phyloP scores from a whole-genome alignment of 1,284 basidiomycete genomes.

The Lignosus rhinocerotis region DNA sequence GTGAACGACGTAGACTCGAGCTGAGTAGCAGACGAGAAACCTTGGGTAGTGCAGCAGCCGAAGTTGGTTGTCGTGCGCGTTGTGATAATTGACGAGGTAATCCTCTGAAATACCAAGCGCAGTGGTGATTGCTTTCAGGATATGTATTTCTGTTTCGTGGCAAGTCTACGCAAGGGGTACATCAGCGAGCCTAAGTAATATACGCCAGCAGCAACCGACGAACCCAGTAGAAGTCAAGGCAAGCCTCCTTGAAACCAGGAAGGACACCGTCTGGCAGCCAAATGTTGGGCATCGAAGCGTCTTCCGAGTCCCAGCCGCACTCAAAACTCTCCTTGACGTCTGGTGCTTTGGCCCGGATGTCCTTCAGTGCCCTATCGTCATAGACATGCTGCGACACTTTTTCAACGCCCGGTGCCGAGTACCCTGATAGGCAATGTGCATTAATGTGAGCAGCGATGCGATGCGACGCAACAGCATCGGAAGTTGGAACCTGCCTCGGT shows the following conservation, averaged over 20 bases:
- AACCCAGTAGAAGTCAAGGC: constrained; percentile 56
- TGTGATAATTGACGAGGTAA: constrained; percentile 47
- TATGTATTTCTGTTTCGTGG: constrained; percentile 43
- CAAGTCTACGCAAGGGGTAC: constrained; percentile 30
- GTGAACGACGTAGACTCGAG: too few relatives aligned
- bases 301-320: constrained; percentile 45
- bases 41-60: constrained; percentile 60
- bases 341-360: constrained; percentile 38
- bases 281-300: constrained; percentile 51
- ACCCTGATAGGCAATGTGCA: constrained; percentile 36
- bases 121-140: constrained; percentile 53
- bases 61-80: constrained; percentile 54
- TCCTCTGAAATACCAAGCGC: constrained; percentile 48
- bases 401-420: constrained; percentile 48
- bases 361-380: constrained; percentile 38
- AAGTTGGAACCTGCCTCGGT: constrained; percentile 43
- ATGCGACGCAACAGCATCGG: neutral
- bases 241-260: constrained; percentile 54
- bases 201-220: neutral
- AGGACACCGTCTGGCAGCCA: constrained; percentile 58
- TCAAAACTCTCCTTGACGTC: constrained; percentile 64
- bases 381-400: constrained; percentile 47
- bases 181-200: neutral
- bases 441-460: neutral
- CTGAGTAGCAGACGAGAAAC: constrained; percentile 21